Evolutionary conservation across 2,329 filamentous ascomycete species (phyloP).

Genomic region (Phoma sp.): DNA sequence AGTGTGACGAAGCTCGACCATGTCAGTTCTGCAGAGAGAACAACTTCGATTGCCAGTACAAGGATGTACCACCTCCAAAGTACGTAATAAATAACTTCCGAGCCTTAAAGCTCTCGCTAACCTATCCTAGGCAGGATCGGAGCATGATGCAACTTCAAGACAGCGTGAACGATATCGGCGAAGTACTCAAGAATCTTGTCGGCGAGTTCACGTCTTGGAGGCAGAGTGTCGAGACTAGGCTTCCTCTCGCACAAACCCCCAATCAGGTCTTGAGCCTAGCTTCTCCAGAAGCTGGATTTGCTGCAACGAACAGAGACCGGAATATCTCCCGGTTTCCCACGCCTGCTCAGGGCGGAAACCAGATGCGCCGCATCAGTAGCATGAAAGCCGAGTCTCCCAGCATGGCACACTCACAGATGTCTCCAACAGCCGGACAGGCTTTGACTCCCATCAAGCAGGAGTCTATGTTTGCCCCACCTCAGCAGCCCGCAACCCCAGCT

Average conservation of each 20-base stretch:
- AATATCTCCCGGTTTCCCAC: conserved; percentile 37
- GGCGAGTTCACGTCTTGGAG: conserved; percentile 43
- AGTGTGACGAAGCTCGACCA: conserved; percentile 49
- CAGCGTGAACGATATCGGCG: conserved; percentile 49
- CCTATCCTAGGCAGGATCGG: conserved; percentile 51
- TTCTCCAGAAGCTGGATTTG: conserved; percentile 38
- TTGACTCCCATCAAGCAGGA: conserved; percentile 44
- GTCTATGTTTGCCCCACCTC: conserved; percentile 25
- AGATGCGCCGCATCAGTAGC: conserved; percentile 36
- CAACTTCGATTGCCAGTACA: conserved; percentile 81
- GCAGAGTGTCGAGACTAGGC: conserved; percentile 38
- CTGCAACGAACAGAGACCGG: conserved; percentile 32
- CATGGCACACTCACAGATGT: conserved; percentile 34
- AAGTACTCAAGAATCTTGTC: conserved; percentile 38
- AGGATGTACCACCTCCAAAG: conserved; percentile 91
- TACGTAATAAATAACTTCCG: conserved; percentile 53
- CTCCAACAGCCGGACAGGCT: conserved; percentile 29
- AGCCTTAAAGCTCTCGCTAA: conserved; percentile 19
- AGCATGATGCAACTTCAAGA: conserved; percentile 58
- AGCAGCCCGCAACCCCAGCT: conserved; percentile 42
- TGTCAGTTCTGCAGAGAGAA: conserved; percentile 79
- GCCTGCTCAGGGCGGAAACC: conserved; percentile 34
- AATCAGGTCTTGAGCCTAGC: conserved; percentile 34
- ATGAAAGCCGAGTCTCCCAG: conserved; percentile 45
- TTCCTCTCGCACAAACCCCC: conserved; percentile 22